phyloP scores from a whole-genome alignment of 129 eudicot species.

The Lactuca saligna region DNA sequence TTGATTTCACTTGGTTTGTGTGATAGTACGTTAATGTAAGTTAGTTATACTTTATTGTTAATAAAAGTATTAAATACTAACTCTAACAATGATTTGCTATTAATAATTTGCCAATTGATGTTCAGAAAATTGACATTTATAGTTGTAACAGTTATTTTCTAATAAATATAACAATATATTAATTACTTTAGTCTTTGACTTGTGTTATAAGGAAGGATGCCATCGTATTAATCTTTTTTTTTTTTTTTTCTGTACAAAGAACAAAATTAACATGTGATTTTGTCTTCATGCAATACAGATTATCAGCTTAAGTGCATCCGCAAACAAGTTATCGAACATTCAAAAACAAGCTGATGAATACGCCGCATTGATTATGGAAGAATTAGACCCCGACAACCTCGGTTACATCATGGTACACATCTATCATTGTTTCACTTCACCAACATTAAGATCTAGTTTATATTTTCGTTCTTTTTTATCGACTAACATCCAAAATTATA shows the following conservation, averaged over 20 bases:
- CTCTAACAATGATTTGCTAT: too few relatives aligned
- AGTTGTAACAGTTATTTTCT: too few relatives aligned
- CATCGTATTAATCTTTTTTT: not conserved
- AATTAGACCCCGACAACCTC: constrained; percentile 60
- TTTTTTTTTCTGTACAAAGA: too few relatives aligned
- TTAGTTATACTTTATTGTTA: too few relatives aligned
- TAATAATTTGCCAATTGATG: too few relatives aligned
- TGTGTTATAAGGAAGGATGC: not conserved
- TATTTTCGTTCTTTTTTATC: not conserved
- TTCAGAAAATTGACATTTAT: too few relatives aligned
- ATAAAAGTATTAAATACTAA: too few relatives aligned
- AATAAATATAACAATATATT: too few relatives aligned
- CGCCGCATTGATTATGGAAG: constrained; percentile 73
- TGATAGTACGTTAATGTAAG: not conserved
- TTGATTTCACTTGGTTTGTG: not conserved
- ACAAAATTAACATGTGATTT: not conserved
- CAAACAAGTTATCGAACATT: constrained; percentile 56
- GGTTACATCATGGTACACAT: constrained; percentile 53
- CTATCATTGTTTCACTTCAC: not conserved
- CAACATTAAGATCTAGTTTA: not conserved
- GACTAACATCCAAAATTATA: not conserved
- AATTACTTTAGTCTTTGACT: too few relatives aligned
- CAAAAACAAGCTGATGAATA: constrained; percentile 59
- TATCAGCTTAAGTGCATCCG: constrained; percentile 60
- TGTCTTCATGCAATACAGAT: constrained; percentile 35